A percentile compares a stretch with the other conserved stretches of the same genome.
Conservation (phyloP, 192 early-diverging fungal genomes). For the Chytriomyces confervae region DNA sequence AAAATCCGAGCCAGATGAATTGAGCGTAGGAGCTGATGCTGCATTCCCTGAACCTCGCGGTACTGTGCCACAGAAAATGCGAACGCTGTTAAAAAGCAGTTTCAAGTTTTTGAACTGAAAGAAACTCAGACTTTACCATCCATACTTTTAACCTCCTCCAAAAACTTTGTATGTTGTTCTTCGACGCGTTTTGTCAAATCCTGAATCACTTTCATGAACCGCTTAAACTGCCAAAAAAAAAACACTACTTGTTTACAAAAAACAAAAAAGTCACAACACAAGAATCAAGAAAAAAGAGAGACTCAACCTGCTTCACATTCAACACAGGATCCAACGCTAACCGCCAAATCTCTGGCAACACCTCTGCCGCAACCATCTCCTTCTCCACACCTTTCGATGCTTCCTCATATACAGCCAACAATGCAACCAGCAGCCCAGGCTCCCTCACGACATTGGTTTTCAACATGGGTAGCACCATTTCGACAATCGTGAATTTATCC, state of each 20-base stretch:
- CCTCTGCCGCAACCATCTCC: constrained; percentile 73
- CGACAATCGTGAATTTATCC: constrained; percentile 43
- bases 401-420: constrained; percentile 81
- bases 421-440: constrained; percentile 76
- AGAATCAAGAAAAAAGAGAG: neutral
- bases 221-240: constrained; percentile 27
- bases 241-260: neutral
- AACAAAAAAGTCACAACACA: no score
- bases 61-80: no score
- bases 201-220: constrained; percentile 44
- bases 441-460: constrained; percentile 78
- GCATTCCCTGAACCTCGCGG: no score
- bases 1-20: no score
- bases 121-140: constrained; percentile 10
- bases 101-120: no score
- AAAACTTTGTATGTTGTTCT: constrained; percentile 38
- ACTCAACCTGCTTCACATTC: constrained; percentile 67
- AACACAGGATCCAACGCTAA: constrained; percentile 73
- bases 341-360: constrained; percentile 81
- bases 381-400: constrained; percentile 75
- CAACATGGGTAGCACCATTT: constrained; percentile 78
- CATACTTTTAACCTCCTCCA: constrained; percentile 35
- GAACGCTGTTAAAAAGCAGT: no score
- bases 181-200: constrained; percentile 34
- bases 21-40: no score